phyloP scores from a whole-genome alignment of 148 eudicot genomes.

The Rhododendron molle region DNA sequence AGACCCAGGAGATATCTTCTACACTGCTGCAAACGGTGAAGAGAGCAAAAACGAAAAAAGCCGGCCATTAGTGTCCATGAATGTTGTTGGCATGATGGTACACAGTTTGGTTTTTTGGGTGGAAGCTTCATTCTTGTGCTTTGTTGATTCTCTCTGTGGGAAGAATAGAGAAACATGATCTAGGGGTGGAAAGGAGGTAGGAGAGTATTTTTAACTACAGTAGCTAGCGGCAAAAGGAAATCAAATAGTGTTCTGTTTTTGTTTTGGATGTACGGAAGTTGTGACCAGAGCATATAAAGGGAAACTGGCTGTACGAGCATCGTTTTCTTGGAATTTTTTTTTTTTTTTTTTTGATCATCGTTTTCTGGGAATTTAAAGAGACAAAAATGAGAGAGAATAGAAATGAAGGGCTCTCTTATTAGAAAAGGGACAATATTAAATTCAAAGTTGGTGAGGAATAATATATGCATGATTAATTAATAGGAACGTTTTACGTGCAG shows the following conservation, averaged over 20 bases:
- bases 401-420: too few species aligned
- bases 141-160: too few species aligned
- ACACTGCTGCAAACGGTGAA: background rate
- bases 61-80: background rate
- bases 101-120: background rate
- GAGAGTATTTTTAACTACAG: background rate
- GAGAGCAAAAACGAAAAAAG: background rate
- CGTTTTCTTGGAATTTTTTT: background rate
- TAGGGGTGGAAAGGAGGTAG: background rate
- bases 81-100: background rate
- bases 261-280: background rate
- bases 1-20: constrained; percentile 17
- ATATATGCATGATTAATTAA: too few species aligned
- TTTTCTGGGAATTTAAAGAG: background rate
- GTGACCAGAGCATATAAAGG: background rate
- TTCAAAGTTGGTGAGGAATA: too few species aligned
- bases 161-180: too few species aligned
- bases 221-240: background rate
- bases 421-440: too few species aligned
- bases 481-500: too few species aligned
- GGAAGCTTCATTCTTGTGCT: background rate
- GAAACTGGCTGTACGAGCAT: background rate
- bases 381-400: background rate
- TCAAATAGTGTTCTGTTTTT: background rate
- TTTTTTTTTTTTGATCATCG: too few species aligned